Evolutionary conservation across 1,284 basidiomycete species (phyloP).

Genomic region (Apiotrichum sp.): DNA sequence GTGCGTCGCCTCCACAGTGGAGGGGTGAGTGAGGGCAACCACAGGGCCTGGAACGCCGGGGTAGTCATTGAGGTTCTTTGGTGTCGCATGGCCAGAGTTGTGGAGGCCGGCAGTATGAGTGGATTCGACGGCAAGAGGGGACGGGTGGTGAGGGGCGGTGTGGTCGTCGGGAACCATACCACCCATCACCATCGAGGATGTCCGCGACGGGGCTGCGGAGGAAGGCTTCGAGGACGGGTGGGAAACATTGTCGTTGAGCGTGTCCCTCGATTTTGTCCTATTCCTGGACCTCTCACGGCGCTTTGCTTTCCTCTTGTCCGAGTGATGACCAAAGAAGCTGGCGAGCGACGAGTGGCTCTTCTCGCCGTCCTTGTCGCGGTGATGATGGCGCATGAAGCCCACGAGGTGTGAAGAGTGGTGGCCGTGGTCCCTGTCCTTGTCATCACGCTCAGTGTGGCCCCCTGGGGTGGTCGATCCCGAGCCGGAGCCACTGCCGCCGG

Average conservation of each 20-base stretch:
- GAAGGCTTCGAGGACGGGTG: conserved; percentile 20
- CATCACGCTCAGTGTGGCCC: conserved; percentile 16
- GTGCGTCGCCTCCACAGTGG: conserved; percentile 71
- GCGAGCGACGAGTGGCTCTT: conserved; percentile 45
- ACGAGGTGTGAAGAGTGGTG: conserved; percentile 44
- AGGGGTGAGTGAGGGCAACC: conserved; percentile 42
- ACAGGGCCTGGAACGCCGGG: conserved; percentile 44
- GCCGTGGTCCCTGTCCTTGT: conserved; percentile 29
- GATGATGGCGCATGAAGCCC: conserved; percentile 47
- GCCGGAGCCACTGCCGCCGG: conserved; percentile 12
- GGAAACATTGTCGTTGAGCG: conserved; percentile 20
- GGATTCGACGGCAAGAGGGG: neutral
- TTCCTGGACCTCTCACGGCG: conserved; percentile 16
- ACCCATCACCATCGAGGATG: conserved; percentile 29
- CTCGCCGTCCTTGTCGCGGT: conserved; percentile 45
- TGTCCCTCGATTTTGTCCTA: conserved; percentile 35
- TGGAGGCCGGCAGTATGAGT: conserved; percentile 8
- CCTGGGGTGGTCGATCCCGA: conserved; percentile 13
- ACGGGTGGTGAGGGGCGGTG: neutral
- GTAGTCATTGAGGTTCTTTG: conserved; percentile 34
- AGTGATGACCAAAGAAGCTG: conserved; percentile 45
- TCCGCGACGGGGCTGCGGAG: conserved; percentile 34
- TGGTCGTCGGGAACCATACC: neutral
- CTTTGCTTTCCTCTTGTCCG: conserved; percentile 38
- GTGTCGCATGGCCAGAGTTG: conserved; percentile 37